Base-by-base conservation (phyloP, 495 filamentous ascomycete genomes). In the Neurospora sp. region DNA sequence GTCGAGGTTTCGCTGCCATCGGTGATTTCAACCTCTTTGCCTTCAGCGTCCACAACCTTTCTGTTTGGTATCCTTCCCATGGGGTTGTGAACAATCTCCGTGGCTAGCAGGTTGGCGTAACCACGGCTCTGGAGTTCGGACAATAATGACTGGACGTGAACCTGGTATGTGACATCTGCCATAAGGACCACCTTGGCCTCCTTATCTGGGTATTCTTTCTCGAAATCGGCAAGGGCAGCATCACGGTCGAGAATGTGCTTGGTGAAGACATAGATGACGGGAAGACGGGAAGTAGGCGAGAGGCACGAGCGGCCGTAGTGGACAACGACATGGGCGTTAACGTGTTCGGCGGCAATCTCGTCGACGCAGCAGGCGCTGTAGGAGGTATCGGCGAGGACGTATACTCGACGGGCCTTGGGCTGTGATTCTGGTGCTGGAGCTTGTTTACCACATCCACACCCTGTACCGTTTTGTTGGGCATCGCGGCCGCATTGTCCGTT, bases 291-390 rank as follows among this genome's bases (percentile, higher is more conserved):
- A 0, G 95, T 97, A 2, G 96, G 96, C 2, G 93, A 97, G 35
- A 99, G 85, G 80, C 96, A 99, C 0, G 94, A 91, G 54, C 95
- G 88, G 31, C 96, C 96, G 78, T 98, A 99, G 80, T 99, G 96
- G 20, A 99, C 92, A 5, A 98, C 91, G 5, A 92, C 93, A 71
- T 98, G 92, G 7, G 96, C 95, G 78, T 93, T 86, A 39, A 93
- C 91, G 81, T 99, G 96, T 78, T 98, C 95, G 18, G 96, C 96
- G 2, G 96, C 96, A 66, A 98, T 91, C 82, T 99, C 96, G 75
- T 99, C 96, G 70, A 98, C 94, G 80, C 96, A 99, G 84, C 96
- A 99, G 5, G 95, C 89, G 62, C 96, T 95, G 82, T 98, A 99
- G 2, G 95, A 97, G 10, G 96, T 98, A 80, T 99, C 96, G 40